These are phyloP conservation scores for Lentinus brumalis DNA, from an alignment of 768 basidiomycete species.

Conservation along the genomic window DNA sequence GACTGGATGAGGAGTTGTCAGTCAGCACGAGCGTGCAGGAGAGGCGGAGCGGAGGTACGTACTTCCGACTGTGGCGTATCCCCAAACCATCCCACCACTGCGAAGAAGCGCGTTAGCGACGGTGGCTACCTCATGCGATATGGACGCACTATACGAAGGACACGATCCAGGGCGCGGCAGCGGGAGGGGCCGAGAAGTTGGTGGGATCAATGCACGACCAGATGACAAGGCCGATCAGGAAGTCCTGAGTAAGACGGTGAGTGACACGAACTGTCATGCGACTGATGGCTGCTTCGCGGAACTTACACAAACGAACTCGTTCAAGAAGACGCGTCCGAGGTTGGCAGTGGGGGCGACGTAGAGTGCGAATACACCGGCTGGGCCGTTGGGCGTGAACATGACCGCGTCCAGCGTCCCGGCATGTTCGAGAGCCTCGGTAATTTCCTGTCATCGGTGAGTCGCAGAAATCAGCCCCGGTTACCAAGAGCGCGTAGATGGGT, in stretches of 20 bases:
- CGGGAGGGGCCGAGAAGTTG: constrained; percentile 56
- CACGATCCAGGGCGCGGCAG: constrained; percentile 51
- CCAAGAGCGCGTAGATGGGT: too few relatives aligned
- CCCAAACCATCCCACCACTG: constrained; percentile 63
- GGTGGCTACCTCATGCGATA: background rate
- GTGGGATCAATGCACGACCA: constrained; percentile 62
- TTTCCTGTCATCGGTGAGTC: constrained; percentile 40
- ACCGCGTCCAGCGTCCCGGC: constrained; percentile 27
- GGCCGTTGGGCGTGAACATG: constrained; percentile 34
- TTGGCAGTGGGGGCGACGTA: constrained; percentile 46
- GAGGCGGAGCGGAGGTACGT: background rate
- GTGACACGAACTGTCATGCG: background rate
- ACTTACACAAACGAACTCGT: constrained; percentile 58
- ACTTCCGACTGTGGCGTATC: constrained; percentile 53
- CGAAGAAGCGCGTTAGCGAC: background rate
- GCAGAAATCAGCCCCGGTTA: constrained; percentile 17
- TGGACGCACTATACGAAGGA: constrained; percentile 57
- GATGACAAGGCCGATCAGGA: constrained; percentile 51
- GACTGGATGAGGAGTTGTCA: constrained; percentile 27
- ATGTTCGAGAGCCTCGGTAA: constrained; percentile 23
- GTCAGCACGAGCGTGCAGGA: background rate
- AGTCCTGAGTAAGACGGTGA: constrained; percentile 28
- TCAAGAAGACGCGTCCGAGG: constrained; percentile 50
- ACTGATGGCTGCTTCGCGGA: background rate
- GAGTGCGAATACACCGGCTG: constrained; percentile 52